These are phyloP conservation scores for Nidularia pulvinata DNA, from an alignment of 768 basidiomycete genomes.

Conservation along the genomic window DNA sequence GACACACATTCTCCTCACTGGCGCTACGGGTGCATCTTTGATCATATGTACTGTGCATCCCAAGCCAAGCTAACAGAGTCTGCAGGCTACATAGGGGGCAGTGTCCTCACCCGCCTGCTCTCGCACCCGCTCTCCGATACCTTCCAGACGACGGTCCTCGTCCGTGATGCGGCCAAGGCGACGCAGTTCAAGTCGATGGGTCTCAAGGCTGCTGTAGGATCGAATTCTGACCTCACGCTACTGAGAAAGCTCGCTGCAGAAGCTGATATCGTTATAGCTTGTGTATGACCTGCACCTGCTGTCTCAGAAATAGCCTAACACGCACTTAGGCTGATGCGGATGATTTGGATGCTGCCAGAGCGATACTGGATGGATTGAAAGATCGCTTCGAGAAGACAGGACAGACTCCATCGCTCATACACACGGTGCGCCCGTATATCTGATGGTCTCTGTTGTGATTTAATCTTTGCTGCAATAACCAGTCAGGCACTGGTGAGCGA, in stretches of 20 bases:
- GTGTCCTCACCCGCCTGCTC: slow-evolving; percentile 46
- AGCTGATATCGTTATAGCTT: slow-evolving; percentile 44
- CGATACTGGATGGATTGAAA: slow-evolving; percentile 35
- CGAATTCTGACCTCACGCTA: slow-evolving; percentile 32
- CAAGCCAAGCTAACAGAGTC: not conserved
- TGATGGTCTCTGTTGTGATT: not conserved
- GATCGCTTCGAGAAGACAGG: slow-evolving; percentile 28
- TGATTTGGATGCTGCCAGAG: slow-evolving; percentile 31
- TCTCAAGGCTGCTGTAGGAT: slow-evolving; percentile 36
- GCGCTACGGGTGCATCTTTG: slow-evolving; percentile 36
- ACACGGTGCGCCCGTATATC: slow-evolving; percentile 31
- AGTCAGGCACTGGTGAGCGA: slow-evolving; percentile 29
- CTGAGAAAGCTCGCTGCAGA: slow-evolving; percentile 36
- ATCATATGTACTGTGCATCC: slow-evolving; percentile 1
- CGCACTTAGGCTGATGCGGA: slow-evolving; percentile 33
- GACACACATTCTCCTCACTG: slow-evolving; percentile 46
- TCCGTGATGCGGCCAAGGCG: slow-evolving; percentile 39
- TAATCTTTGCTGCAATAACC: not conserved
- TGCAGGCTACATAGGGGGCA: slow-evolving; percentile 57
- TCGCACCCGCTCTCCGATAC: slow-evolving; percentile 35
- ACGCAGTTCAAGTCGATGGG: slow-evolving; percentile 27
- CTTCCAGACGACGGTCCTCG: slow-evolving; percentile 43
- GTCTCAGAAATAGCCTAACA: too few relatives aligned
- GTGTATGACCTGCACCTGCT: slow-evolving; percentile 21
- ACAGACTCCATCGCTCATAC: slow-evolving; percentile 30